These are phyloP conservation scores for Meyerozyma sp. DNA, from an alignment of 1,139 yeast species.

Conservation along the genomic window DNA sequence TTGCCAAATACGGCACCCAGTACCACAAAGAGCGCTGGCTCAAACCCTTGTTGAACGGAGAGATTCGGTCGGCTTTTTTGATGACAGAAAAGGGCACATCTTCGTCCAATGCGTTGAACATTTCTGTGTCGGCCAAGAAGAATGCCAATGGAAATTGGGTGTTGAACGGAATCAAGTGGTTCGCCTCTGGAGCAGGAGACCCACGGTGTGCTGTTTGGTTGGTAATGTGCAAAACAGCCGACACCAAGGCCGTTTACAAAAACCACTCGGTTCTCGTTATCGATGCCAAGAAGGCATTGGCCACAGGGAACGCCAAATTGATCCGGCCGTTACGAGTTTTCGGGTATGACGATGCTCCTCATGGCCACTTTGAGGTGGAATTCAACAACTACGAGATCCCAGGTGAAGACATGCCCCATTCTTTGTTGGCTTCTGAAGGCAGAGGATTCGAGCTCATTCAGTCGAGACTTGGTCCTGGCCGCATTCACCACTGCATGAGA, in stretches of 20 bases:
- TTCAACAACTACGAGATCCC: constrained; percentile 51
- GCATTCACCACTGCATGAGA: constrained; percentile 75
- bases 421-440: constrained; percentile 47
- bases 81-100: constrained; percentile 69
- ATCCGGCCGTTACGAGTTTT: constrained; percentile 54
- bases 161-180: constrained; percentile 67
- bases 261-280: constrained; percentile 61
- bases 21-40: constrained; percentile 52
- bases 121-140: constrained; percentile 42
- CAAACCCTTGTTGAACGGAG: constrained; percentile 52
- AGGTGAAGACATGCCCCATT: constrained; percentile 29
- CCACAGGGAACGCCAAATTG: constrained; percentile 47
- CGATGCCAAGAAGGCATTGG: constrained; percentile 48
- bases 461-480: constrained; percentile 67
- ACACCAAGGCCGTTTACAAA: constrained; percentile 26
- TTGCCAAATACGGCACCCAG: constrained; percentile 54
- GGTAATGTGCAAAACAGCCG: constrained; percentile 60
- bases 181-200: constrained; percentile 74
- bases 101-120: constrained; percentile 65
- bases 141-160: constrained; percentile 48
- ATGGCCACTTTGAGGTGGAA: constrained; percentile 63
- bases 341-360: constrained; percentile 72
- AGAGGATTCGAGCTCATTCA: constrained; percentile 67
- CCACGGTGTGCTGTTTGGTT: constrained; percentile 60
- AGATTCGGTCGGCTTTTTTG: constrained; percentile 61